Evolutionary conservation across 257 asterid genomes (phyloP).

Genomic region (Jacaranda copaia): DNA sequence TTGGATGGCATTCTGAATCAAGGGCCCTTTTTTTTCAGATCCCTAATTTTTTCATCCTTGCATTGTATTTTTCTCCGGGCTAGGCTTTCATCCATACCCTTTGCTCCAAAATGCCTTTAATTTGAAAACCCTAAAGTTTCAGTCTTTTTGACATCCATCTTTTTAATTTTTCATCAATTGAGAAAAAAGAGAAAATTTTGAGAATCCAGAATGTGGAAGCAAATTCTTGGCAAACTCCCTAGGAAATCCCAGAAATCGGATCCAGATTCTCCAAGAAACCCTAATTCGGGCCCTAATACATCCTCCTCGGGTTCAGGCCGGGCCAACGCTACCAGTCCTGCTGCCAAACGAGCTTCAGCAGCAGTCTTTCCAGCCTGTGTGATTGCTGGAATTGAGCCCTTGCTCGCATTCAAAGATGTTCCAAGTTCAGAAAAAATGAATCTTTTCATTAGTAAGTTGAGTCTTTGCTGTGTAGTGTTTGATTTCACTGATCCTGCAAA

Average conservation of each 20-base stretch:
- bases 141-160: slow-evolving; percentile 26
- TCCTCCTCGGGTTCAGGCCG: slow-evolving; percentile 45
- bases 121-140: slow-evolving; percentile 44
- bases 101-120: slow-evolving; percentile 45
- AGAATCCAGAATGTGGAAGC: slow-evolving; percentile 75
- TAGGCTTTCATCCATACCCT: slow-evolving; percentile 34
- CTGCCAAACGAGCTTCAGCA: slow-evolving; percentile 61
- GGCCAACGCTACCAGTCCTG: slow-evolving; percentile 46
- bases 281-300: slow-evolving; percentile 41
- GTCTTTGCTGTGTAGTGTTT: slow-evolving; percentile 83
- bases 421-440: slow-evolving; percentile 71
- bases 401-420: slow-evolving; percentile 85
- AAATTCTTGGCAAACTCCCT: slow-evolving; percentile 71
- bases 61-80: slow-evolving; percentile 26
- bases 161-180: slow-evolving; percentile 24
- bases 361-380: slow-evolving; percentile 76
- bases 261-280: slow-evolving; percentile 50
- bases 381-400: slow-evolving; percentile 84
- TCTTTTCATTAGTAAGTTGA: slow-evolving; percentile 89
- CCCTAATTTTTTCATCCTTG: slow-evolving; percentile 44
- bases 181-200: not conserved
- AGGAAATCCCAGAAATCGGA: slow-evolving; percentile 67
- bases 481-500: slow-evolving; percentile 75
- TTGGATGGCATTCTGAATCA: slow-evolving; percentile 29
- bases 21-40: slow-evolving; percentile 40